Conservation (phyloP, 495 filamentous ascomycete species). For the Parathielavia hyrcaniae region DNA sequence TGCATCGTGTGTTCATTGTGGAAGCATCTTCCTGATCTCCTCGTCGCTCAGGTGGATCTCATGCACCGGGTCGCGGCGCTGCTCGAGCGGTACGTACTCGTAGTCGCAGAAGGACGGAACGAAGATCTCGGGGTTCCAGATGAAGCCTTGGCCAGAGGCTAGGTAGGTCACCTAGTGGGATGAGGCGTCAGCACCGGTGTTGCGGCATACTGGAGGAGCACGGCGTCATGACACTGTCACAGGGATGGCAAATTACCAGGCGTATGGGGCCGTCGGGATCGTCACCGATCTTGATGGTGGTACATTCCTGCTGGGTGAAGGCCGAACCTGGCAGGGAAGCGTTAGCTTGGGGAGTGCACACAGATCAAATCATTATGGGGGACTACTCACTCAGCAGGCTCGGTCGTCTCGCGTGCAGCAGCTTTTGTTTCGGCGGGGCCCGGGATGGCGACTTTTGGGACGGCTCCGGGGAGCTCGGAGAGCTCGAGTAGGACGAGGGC, state of each 20-base stretch:
- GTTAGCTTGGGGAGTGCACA: constrained; percentile 14
- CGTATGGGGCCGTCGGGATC: constrained; percentile 55
- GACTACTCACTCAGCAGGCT: constrained; percentile 46
- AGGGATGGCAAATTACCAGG: constrained; percentile 50
- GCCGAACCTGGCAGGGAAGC: constrained; percentile 47
- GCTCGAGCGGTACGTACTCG: constrained; percentile 55
- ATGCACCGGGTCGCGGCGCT: constrained; percentile 59
- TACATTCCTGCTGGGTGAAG: constrained; percentile 58
- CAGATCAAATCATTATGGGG: neutral
- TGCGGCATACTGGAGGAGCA: neutral
- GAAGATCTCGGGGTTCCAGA: constrained; percentile 65
- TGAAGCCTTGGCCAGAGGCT: constrained; percentile 61
- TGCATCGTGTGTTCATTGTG: constrained; percentile 32
- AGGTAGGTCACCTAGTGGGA: constrained; percentile 58
- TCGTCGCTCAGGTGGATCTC: constrained; percentile 62
- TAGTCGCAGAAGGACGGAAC: constrained; percentile 52
- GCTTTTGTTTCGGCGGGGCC: constrained; percentile 37
- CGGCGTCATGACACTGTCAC: neutral
- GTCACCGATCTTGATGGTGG: constrained; percentile 61
- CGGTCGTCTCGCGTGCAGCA: constrained; percentile 46
- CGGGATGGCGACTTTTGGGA: constrained; percentile 31
- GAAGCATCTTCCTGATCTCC: constrained; percentile 52
- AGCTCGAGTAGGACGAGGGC: constrained; percentile 49
- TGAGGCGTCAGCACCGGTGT: constrained; percentile 12
- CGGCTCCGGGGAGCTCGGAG: constrained; percentile 42